Percentiles rank a stretch among this genome's conserved stretches.
These are phyloP conservation scores for rapeseed (Brassica napus) DNA, from an alignment of 345 rosid genomes.

Conservation along the genomic window DNA sequence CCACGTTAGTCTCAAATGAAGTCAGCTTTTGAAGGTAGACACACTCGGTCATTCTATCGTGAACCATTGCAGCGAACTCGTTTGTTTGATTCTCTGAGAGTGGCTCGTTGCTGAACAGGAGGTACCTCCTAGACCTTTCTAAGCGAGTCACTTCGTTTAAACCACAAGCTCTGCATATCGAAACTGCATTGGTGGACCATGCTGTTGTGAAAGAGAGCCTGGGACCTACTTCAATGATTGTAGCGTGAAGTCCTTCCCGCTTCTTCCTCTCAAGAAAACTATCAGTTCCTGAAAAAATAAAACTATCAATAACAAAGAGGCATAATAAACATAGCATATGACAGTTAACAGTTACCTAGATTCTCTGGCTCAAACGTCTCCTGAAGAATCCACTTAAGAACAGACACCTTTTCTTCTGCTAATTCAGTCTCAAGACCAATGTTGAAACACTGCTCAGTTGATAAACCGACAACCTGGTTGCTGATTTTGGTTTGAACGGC, in stretches of 20 bases:
- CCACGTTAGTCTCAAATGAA: conserved; percentile 69
- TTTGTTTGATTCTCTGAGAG: conserved; percentile 55
- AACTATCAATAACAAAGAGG: conserved; percentile 10
- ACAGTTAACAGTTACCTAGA: conserved; percentile 42
- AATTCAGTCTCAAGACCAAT: conserved; percentile 56
- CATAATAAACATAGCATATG: not conserved
- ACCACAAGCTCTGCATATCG: conserved; percentile 80
- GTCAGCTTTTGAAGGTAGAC: conserved; percentile 57
- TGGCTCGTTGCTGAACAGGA: conserved; percentile 59
- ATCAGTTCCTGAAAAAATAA: conserved; percentile 49
- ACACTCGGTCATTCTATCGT: conserved; percentile 91
- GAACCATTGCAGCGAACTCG: conserved; percentile 80
- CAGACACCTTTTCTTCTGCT: conserved; percentile 51
- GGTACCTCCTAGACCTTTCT: conserved; percentile 87
- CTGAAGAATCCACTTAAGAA: conserved; percentile 79
- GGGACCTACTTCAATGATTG: conserved; percentile 82
- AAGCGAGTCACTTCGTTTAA: conserved; percentile 70
- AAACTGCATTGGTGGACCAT: conserved; percentile 93
- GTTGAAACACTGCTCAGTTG: conserved; percentile 85
- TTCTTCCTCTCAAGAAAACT: conserved; percentile 82
- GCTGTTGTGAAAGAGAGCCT: conserved; percentile 90
- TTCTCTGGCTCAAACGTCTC: conserved; percentile 94
- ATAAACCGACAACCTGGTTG: conserved; percentile 69
- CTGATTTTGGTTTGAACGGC: conserved; percentile 63
- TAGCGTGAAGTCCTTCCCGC: conserved; percentile 58